Percentiles rank a stretch among this genome's conserved stretches.
Conservation (phyloP, 768 basidiomycete genomes). For the Cubamyces lactineus region DNA sequence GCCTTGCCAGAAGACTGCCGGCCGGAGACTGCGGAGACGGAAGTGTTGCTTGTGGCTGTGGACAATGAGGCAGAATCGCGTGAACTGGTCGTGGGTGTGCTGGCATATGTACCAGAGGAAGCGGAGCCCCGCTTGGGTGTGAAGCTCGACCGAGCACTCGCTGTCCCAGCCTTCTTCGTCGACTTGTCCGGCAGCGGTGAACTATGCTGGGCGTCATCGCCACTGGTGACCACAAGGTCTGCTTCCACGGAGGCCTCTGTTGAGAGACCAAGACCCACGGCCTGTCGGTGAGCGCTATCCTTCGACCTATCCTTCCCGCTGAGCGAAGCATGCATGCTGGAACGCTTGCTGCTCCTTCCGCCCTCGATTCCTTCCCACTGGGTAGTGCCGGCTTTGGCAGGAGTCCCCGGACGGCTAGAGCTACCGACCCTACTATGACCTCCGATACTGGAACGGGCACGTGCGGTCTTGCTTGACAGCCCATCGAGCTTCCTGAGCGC, state of each 20-base stretch:
- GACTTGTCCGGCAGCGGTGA: slow-evolving; percentile 59
- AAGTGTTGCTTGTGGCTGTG: slow-evolving; percentile 75
- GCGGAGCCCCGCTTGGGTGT: slow-evolving; percentile 88
- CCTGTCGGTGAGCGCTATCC: slow-evolving; percentile 41
- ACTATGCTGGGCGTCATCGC: slow-evolving; percentile 49
- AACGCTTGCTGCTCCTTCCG: slow-evolving; percentile 41
- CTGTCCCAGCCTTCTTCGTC: slow-evolving; percentile 62
- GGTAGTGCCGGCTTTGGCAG: slow-evolving; percentile 55
- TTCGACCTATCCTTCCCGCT: slow-evolving; percentile 47
- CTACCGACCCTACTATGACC: slow-evolving; percentile 46
- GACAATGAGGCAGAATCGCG: slow-evolving; percentile 87
- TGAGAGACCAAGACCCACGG: slow-evolving; percentile 39
- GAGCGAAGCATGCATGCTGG: slow-evolving; percentile 44
- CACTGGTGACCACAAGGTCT: slow-evolving; percentile 52
- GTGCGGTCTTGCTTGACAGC: slow-evolving; percentile 71
- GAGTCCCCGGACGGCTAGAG: slow-evolving; percentile 71
- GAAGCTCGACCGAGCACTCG: slow-evolving; percentile 69
- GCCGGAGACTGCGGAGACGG: slow-evolving; percentile 70
- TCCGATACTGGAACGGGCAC: slow-evolving; percentile 74
- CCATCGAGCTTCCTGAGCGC: slow-evolving; percentile 94
- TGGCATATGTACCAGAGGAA: slow-evolving; percentile 84
- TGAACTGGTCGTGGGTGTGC: slow-evolving; percentile 76
- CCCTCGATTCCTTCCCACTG: slow-evolving; percentile 77
- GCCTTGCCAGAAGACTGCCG: slow-evolving; percentile 68
- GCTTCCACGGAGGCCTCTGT: slow-evolving; percentile 41